Conservation (phyloP, 2,329 filamentous ascomycete species). For the Acrodontium crateriforme region DNA sequence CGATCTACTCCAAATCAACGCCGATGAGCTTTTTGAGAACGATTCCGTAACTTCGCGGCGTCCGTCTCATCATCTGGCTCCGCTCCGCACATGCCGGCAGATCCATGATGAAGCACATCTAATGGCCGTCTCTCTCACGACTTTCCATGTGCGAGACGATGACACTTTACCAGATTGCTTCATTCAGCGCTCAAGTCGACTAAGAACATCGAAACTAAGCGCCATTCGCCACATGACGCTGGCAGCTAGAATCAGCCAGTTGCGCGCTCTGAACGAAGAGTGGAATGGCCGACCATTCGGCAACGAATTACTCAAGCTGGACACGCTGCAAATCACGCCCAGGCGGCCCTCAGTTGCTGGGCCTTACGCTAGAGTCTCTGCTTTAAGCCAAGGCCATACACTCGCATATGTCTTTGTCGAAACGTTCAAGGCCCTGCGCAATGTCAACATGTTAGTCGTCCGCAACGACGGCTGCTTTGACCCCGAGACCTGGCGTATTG, state of each 20-base stretch:
- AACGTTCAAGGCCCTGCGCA: slow-evolving; percentile 19
- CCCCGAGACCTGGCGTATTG: slow-evolving; percentile 20
- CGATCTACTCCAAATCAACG: too few species aligned
- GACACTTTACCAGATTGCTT: slow-evolving; percentile 16
- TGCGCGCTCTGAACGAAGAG: slow-evolving; percentile 22
- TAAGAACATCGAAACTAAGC: slow-evolving; percentile 11
- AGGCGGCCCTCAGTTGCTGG: slow-evolving; percentile 13
- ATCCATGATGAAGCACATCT: slow-evolving; percentile 19
- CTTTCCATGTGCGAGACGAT: slow-evolving; percentile 16
- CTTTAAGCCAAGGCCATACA: slow-evolving; percentile 22
- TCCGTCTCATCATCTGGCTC: slow-evolving; percentile 5
- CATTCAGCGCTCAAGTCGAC: slow-evolving; percentile 9
- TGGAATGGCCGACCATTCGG: slow-evolving; percentile 23
- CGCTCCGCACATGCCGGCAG: slow-evolving; percentile 13
- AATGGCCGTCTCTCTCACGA: slow-evolving; percentile 17
- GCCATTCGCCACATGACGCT: slow-evolving; percentile 21
- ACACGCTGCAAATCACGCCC: slow-evolving; percentile 20
- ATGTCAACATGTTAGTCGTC: slow-evolving; percentile 18
- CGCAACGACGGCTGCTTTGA: slow-evolving; percentile 21
- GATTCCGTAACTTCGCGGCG: too few species aligned
- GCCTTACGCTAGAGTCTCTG: slow-evolving; percentile 22
- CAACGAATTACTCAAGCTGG: slow-evolving; percentile 15
- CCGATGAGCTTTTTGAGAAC: too few species aligned
- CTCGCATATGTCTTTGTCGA: slow-evolving; percentile 24
- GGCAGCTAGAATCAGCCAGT: slow-evolving; percentile 17